phyloP scores from a whole-genome alignment of 805 yeast genomes.

The Kuraishia piskuri region DNA sequence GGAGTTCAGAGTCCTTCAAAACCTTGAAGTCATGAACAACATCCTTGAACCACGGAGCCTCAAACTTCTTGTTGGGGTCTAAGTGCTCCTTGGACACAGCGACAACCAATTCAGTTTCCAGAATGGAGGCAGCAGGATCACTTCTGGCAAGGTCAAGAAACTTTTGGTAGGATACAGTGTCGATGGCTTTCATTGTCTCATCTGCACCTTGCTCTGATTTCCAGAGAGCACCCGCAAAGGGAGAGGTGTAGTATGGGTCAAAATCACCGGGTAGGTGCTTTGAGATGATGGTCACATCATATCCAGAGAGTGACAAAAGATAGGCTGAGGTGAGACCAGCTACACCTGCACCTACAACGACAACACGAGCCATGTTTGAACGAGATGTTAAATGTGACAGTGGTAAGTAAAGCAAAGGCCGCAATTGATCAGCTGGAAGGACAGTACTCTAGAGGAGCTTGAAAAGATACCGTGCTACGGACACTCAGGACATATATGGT shows the following conservation, averaged over 20 bases:
- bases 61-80: not conserved
- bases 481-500: no score
- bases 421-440: no score
- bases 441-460: no score
- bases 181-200: conserved; percentile 29
- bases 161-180: conserved; percentile 37
- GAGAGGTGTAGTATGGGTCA: conserved; percentile 45
- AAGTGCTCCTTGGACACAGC: not conserved
- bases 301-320: conserved; percentile 28
- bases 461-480: no score
- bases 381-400: not conserved
- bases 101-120: conserved; percentile 8
- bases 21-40: conserved; percentile 31
- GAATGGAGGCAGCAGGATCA: conserved; percentile 43
- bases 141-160: conserved; percentile 34
- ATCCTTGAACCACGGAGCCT: conserved; percentile 43
- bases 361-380: conserved; percentile 13
- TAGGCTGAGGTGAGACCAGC: conserved; percentile 45
- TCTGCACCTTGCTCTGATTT: conserved; percentile 40
- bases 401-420: not conserved
- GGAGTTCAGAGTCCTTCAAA: conserved; percentile 13
- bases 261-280: conserved; percentile 49
- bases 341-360: conserved; percentile 34
- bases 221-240: conserved; percentile 73
- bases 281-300: conserved; percentile 33